Percentiles rank a stretch among this genome's conserved stretches.
phyloP scores from a whole-genome alignment of 306 rosid genomes.

The Lotus japonicus region DNA sequence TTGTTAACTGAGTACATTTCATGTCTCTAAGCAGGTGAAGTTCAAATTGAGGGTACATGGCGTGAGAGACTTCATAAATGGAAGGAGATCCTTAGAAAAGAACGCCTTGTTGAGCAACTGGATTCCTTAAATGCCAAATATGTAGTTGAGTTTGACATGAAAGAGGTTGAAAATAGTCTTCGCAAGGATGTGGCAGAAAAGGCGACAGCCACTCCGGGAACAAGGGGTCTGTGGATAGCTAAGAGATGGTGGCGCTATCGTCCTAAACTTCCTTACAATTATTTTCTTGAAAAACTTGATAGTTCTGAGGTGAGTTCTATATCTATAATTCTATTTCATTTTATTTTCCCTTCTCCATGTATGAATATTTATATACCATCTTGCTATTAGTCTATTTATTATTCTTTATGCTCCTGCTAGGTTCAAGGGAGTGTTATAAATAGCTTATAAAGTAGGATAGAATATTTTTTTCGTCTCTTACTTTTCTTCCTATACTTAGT shows the following conservation, averaged over 20 bases:
- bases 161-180: slow-evolving; percentile 94
- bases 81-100: slow-evolving; percentile 72
- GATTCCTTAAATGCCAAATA: slow-evolving; percentile 64
- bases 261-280: slow-evolving; percentile 84
- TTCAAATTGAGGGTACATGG: slow-evolving; percentile 61
- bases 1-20: slow-evolving; percentile 4
- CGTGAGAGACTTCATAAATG: slow-evolving; percentile 72
- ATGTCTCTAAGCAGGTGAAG: slow-evolving; percentile 36
- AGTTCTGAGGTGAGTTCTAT: slow-evolving; percentile 64
- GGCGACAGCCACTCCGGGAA: slow-evolving; percentile 50
- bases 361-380: slow-evolving; percentile 8
- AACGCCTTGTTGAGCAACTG: slow-evolving; percentile 51
- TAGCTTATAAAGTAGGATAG: too few species aligned
- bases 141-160: slow-evolving; percentile 91
- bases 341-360: not conserved
- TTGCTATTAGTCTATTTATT: not conserved
- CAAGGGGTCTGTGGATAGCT: slow-evolving; percentile 79
- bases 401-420: not conserved
- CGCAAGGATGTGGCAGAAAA: slow-evolving; percentile 81
- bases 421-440: not conserved
- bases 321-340: not conserved
- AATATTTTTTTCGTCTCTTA: too few species aligned
- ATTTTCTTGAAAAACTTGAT: slow-evolving; percentile 85
- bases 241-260: slow-evolving; percentile 99
- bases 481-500: too few species aligned